Evolutionary conservation across 1,284 basidiomycete species (phyloP).

Genomic region (Ustilago cynodontis): DNA sequence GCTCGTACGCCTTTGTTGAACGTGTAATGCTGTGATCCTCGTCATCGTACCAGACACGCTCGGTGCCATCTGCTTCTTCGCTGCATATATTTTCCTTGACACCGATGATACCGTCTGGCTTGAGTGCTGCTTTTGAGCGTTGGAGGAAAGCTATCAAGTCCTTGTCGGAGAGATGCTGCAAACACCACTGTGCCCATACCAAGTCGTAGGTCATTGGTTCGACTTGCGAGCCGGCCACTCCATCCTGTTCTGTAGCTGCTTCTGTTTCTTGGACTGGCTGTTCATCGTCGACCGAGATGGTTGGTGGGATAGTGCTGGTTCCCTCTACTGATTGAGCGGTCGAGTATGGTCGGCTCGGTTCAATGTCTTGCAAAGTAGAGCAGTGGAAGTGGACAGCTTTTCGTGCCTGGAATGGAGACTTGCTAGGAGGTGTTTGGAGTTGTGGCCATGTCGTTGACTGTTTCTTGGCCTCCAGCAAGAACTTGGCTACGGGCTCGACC

Average conservation of each 20-base stretch:
- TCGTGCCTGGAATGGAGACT: slow-evolving; percentile 59
- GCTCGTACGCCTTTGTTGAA: slow-evolving; percentile 64
- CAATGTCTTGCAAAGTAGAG: slow-evolving; percentile 64
- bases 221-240: slow-evolving; percentile 33
- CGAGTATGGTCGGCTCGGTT: slow-evolving; percentile 55
- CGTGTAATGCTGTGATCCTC: slow-evolving; percentile 68
- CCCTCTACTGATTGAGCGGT: slow-evolving; percentile 23
- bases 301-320: slow-evolving; percentile 22
- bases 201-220: slow-evolving; percentile 63
- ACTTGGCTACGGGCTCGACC: slow-evolving; percentile 68
- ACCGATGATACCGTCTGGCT: slow-evolving; percentile 60
- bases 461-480: slow-evolving; percentile 61
- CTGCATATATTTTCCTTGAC: slow-evolving; percentile 69
- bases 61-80: slow-evolving; percentile 63
- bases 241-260: slow-evolving; percentile 10
- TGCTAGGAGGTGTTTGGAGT: slow-evolving; percentile 47
- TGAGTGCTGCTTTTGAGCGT: slow-evolving; percentile 56
- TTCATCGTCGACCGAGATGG: slow-evolving; percentile 40
- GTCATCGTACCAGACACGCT: slow-evolving; percentile 67
- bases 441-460: slow-evolving; percentile 55
- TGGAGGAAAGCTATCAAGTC: slow-evolving; percentile 64
- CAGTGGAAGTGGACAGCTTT: slow-evolving; percentile 66
- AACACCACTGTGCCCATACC: slow-evolving; percentile 68
- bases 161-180: slow-evolving; percentile 67
- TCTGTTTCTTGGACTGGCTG: not conserved